Evolutionary conservation across 2,329 filamentous ascomycete species (phyloP), one percentile per base, ranked within the genome.

Genomic region (Simplicillium sp.): DNA sequence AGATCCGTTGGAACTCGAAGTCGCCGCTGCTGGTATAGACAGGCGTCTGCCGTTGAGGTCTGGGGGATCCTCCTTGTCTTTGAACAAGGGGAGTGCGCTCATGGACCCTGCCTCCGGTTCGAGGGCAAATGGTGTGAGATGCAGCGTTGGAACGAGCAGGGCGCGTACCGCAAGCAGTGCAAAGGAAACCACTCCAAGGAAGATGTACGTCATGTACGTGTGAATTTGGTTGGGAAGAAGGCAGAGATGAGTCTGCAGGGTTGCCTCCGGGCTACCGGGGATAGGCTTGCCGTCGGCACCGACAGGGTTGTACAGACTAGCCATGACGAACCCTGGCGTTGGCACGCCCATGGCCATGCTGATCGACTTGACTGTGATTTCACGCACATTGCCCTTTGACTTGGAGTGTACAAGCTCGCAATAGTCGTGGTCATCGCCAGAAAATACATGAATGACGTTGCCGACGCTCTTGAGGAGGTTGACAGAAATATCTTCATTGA

Each of bases 371-470:
- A 97, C 88, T 0, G 92, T 98, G 48, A 96, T 94, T 59, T 98
- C 92, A 37, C 69, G 71, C 28, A 82, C 76, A 18, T 71, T 75
- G 29, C 71, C 73, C 47, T 80, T 80, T 44, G 81, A 77, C 14
- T 77, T 71, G 3, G 80, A 77, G 60, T 98, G 92, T 1, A 81
- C 72, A 7, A 97, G 66, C 54, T 95, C 89, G 64, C 92, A 98
- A 65, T 97, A 96, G 65, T 98, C 92, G 65, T 98, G 92, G 56
- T 98, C 92, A 53, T 98, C 92, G 11, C 92, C 92, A 0, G 88
- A 95, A 56, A 97, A 98, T 34, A 89, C 84, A 48, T 92, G 84
- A 3, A 78, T 72, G 11, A 97, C 77, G 46, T 92, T 86, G 29
- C 87, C 88, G 29, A 95, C 71, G 47, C 81, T 85, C 44, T 82